Base-by-base conservation (phyloP, 2,329 filamentous ascomycete species). In the Fusarium avenaceum region DNA sequence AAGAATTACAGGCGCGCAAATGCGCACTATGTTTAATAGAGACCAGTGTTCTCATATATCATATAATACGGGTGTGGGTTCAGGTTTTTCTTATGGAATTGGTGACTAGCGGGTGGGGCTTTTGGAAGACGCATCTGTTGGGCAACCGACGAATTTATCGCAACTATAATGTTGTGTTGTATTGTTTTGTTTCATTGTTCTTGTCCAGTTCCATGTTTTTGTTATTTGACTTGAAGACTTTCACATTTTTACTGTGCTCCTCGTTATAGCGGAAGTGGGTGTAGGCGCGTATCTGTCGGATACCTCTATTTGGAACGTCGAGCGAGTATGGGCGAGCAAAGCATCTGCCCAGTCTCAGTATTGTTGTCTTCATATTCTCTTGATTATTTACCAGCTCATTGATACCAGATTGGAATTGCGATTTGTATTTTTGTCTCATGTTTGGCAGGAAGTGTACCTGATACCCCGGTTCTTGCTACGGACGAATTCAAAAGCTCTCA, bases 41-140 rank as follows among this genome's bases (percentile, higher is more conserved):
- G 45, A 63, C 50, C 38, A 63, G 33, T 44, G 44, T 63, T 61
- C 46, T 61, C 61, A 54, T 55, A 40, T 70, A 65, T 60, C 71
- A 69, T 63, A 58, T 74, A 72, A 71, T 71, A 71, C 48, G 43
- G 56, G 65, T 66, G 60, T 58, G 28, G 53, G 33, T 65, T 65
- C 62, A 62, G 57, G 48, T 58, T 68, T 70, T 69, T 49, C 53
- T 57, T 45, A 63, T 51, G 59, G 42, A 45, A 53, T 70, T 50
- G 66, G 65, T 57, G 57, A 60, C 59, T 63, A 61, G 70, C 49
- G 54, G 65, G 71, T 65, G 70, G 70, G 58, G 65, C 54, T 53
- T 62, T 66, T 65, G 69, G 58, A 73, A 74, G 72, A 74, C 72
- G 64, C 72, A 74, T 74, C 57, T 60, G 67, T 74, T 67, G 64